Evolutionary conservation across 345 rosid species (phyloP).

Genomic region (Populus pruinosa): DNA sequence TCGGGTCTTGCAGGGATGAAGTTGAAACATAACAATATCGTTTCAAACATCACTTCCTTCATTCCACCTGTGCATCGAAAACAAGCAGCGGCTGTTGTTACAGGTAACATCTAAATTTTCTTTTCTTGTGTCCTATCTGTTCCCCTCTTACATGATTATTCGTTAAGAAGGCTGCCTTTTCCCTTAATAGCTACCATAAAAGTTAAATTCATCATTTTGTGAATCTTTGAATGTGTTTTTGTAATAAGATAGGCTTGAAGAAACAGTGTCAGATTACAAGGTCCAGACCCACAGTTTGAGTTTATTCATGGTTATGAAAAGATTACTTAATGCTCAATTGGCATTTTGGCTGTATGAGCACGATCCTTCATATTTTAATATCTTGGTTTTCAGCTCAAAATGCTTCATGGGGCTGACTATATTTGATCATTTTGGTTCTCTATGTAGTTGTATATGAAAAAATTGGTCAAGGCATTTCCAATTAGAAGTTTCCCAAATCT

Average conservation of each 20-base stretch:
- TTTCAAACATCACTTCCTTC: slow-evolving; percentile 71
- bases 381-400: not conserved
- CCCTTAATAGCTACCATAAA: not conserved
- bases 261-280: too few species aligned
- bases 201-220: slow-evolving; percentile 1
- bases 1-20: slow-evolving; percentile 40
- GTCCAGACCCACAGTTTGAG: not conserved
- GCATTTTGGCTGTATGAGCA: not conserved
- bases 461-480: not conserved
- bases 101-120: slow-evolving; percentile 42
- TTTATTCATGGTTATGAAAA: not conserved
- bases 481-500: too few species aligned
- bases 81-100: slow-evolving; percentile 50
- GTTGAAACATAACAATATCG: slow-evolving; percentile 66
- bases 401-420: not conserved
- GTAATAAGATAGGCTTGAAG: too few species aligned
- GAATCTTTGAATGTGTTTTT: not conserved
- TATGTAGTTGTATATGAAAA: not conserved
- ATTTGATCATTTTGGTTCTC: not conserved
- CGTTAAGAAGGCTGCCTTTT: not conserved
- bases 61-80: slow-evolving; percentile 81
- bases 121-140: not conserved
- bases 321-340: not conserved
- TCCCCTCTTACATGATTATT: not conserved
- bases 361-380: not conserved